Evolutionary conservation across 192 early-diverging fungal species (phyloP).

Genomic region (Entomortierella beljakovae): DNA sequence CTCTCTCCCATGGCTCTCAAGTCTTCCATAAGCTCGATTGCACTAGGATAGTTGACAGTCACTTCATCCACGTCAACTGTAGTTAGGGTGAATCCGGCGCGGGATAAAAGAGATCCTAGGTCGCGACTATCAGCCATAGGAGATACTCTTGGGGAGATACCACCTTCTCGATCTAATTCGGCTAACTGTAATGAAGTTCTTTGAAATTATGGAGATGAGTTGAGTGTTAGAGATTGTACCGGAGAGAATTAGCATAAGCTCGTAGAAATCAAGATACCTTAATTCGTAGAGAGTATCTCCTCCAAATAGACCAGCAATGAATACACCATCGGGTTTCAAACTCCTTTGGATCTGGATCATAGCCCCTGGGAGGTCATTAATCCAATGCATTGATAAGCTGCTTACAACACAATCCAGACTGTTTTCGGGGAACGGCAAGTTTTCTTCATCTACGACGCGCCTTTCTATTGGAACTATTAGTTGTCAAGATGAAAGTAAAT

Average conservation of each 20-base stretch:
- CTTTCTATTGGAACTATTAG: slow-evolving; percentile 76
- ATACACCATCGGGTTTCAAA: slow-evolving; percentile 93
- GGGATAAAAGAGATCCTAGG: slow-evolving; percentile 79
- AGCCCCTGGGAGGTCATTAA: slow-evolving; percentile 93
- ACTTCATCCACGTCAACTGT: slow-evolving; percentile 96
- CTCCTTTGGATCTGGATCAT: slow-evolving; percentile 86
- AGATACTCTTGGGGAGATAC: slow-evolving; percentile 88
- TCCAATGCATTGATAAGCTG: slow-evolving; percentile 92
- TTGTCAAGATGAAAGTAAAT: background rate
- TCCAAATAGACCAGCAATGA: slow-evolving; percentile 94
- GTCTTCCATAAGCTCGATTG: slow-evolving; percentile 92
- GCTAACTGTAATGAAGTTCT: slow-evolving; percentile 92
- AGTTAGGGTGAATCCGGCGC: slow-evolving; percentile 89
- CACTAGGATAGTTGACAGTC: slow-evolving; percentile 89
- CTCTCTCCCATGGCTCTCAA: slow-evolving; percentile 94
- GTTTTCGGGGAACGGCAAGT: slow-evolving; percentile 82
- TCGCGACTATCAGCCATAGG: slow-evolving; percentile 89
- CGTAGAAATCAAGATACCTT: too few relatives aligned
- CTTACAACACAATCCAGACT: slow-evolving; percentile 91
- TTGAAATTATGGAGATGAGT: slow-evolving; percentile 4
- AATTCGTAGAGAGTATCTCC: slow-evolving; percentile 98
- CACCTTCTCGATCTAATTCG: slow-evolving; percentile 91
- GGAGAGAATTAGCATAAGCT: too few relatives aligned
- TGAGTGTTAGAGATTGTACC: background rate
- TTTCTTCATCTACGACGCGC: slow-evolving; percentile 87